These are phyloP conservation scores for Claviceps purpurea DNA, from an alignment of 2,329 filamentous ascomycete genomes.

Conservation along the genomic window DNA sequence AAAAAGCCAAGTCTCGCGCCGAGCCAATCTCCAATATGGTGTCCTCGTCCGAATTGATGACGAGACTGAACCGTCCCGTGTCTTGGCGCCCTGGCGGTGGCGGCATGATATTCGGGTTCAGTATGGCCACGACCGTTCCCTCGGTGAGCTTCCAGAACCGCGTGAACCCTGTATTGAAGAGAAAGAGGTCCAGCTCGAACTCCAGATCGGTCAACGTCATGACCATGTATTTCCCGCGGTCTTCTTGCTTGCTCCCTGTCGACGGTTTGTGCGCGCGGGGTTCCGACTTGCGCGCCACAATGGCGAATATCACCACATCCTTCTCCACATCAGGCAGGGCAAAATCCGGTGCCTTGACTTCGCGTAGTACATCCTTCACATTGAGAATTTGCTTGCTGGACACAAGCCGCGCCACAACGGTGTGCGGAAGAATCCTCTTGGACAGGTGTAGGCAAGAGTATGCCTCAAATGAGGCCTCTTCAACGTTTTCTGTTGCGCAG, in stretches of 20 bases:
- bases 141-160: conserved; percentile 88
- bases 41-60: conserved; percentile 75
- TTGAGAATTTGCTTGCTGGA: conserved; percentile 63
- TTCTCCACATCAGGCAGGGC: conserved; percentile 69
- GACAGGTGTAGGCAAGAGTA: conserved; percentile 79
- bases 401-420: conserved; percentile 64
- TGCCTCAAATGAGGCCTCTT: conserved; percentile 55
- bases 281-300: conserved; percentile 78
- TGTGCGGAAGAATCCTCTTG: conserved; percentile 70
- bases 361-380: conserved; percentile 67
- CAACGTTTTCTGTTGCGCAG: conserved; percentile 9
- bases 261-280: conserved; percentile 48
- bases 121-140: conserved; percentile 81
- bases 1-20: conserved; percentile 76
- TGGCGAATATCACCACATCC: conserved; percentile 79
- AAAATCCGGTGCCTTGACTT: conserved; percentile 72
- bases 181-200: conserved; percentile 81
- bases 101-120: conserved; percentile 86
- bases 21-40: conserved; percentile 80
- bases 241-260: conserved; percentile 32
- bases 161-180: conserved; percentile 83
- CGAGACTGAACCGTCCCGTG: conserved; percentile 73
- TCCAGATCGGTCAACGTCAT: conserved; percentile 77
- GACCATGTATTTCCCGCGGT: conserved; percentile 81
- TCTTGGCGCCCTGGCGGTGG: conserved; percentile 62